A percentile compares a stretch with the other conserved stretches of the same genome.
Conservation (phyloP, 1,139 yeast species). For the Oligophagozyma castellii region DNA sequence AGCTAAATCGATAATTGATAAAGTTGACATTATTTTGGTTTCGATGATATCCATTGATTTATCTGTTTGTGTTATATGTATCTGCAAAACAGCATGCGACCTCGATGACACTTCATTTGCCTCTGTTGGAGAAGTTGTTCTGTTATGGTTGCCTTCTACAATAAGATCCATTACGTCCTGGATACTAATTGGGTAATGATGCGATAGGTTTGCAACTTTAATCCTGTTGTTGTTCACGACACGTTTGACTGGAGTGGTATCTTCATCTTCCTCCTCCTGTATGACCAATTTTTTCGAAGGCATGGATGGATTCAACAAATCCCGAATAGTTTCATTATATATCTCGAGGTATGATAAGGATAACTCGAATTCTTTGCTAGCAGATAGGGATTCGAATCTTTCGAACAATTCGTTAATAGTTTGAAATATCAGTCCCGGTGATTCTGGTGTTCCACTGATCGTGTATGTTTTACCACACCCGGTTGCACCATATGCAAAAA, state of each 20-base stretch:
- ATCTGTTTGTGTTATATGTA: conserved; percentile 49
- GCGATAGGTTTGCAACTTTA: conserved; percentile 66
- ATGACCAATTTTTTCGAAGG: conserved; percentile 35
- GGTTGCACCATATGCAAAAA: conserved; percentile 95
- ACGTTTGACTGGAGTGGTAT: no score
- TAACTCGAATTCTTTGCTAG: conserved; percentile 45
- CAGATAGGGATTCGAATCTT: conserved; percentile 40
- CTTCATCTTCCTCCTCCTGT: conserved; percentile 57
- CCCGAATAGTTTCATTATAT: conserved; percentile 80
- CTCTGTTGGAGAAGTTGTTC: conserved; percentile 79
- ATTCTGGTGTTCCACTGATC: conserved; percentile 56
- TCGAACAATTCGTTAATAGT: conserved; percentile 67
- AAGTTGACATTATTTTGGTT: conserved; percentile 61
- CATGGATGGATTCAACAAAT: conserved; percentile 47
- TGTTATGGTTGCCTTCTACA: conserved; percentile 52
- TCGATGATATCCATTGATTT: conserved; percentile 48
- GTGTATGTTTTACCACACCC: conserved; percentile 98
- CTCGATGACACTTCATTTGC: conserved; percentile 85
- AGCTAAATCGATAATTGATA: conserved; percentile 81
- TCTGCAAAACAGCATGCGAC: conserved; percentile 85
- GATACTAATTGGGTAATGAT: conserved; percentile 49
- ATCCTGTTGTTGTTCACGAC: no score
- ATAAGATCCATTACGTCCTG: conserved; percentile 77
- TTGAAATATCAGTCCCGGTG: conserved; percentile 71
- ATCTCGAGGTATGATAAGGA: conserved; percentile 71